Evolutionary conservation across 2,329 filamentous ascomycete genomes (phyloP).

Genomic region (Nemania diffusa): DNA sequence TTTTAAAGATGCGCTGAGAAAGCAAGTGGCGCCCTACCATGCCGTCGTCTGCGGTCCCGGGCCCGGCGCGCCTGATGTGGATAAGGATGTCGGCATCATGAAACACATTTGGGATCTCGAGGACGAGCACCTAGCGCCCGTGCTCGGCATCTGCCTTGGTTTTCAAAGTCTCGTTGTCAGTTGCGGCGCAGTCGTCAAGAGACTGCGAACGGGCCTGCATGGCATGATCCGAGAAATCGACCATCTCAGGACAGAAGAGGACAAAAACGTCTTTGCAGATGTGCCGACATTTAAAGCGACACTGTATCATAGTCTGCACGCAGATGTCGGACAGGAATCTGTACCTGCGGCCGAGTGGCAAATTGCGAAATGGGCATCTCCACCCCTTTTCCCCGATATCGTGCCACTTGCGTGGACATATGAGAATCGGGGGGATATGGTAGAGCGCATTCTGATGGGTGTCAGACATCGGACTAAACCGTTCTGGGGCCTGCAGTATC

Average conservation of each 20-base stretch:
- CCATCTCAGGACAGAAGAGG: constrained; percentile 55
- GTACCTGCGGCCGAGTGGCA: constrained; percentile 53
- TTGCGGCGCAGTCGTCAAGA: constrained; percentile 73
- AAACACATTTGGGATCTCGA: constrained; percentile 76
- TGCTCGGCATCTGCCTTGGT: constrained; percentile 88
- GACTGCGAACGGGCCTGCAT: constrained; percentile 79
- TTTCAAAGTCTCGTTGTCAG: constrained; percentile 83
- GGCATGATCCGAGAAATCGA: constrained; percentile 79
- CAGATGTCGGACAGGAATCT: constrained; percentile 62
- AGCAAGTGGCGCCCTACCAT: constrained; percentile 71
- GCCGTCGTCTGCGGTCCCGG: constrained; percentile 92
- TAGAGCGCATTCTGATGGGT: constrained; percentile 77
- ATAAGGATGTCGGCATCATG: constrained; percentile 86
- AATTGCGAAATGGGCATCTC: constrained; percentile 54
- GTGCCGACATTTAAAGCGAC: constrained; percentile 74
- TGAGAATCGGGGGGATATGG: constrained; percentile 53
- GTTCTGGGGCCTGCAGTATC: constrained; percentile 90
- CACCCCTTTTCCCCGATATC: constrained; percentile 52
- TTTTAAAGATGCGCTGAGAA: constrained; percentile 59
- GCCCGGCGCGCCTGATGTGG: constrained; percentile 79
- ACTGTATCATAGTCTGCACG: constrained; percentile 76
- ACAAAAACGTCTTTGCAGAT: constrained; percentile 71
- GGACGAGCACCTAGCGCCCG: constrained; percentile 71
- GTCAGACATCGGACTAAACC: constrained; percentile 74
- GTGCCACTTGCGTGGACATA: constrained; percentile 72